Evolutionary conservation across 257 asterid genomes (phyloP).

Genomic region (Voacanga thouarsii): DNA sequence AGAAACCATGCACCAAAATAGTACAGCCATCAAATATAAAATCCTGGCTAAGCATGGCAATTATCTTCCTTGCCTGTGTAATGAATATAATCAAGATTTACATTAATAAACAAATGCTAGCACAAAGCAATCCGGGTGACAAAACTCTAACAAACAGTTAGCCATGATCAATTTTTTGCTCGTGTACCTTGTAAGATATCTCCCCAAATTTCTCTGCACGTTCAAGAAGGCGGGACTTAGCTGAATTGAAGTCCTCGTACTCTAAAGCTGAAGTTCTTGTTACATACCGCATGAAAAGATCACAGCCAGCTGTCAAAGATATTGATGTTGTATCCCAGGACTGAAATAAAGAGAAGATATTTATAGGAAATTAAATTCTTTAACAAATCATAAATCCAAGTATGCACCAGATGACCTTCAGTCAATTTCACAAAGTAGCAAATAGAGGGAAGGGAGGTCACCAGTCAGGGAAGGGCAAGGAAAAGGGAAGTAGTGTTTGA

Average conservation of each 20-base stretch:
- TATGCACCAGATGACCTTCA: neutral
- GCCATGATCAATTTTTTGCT: neutral
- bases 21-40: slow-evolving; percentile 90
- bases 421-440: neutral
- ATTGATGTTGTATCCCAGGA: slow-evolving; percentile 96
- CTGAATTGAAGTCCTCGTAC: slow-evolving; percentile 80
- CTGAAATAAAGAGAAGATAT: slow-evolving; percentile 34
- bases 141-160: neutral
- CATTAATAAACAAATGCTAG: neutral
- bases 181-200: slow-evolving; percentile 70
- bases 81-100: slow-evolving; percentile 8
- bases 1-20: slow-evolving; percentile 93
- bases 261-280: slow-evolving; percentile 91
- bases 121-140: neutral
- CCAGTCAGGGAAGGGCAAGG: neutral
- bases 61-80: slow-evolving; percentile 71
- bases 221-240: slow-evolving; percentile 80
- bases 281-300: slow-evolving; percentile 85
- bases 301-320: slow-evolving; percentile 93
- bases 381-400: neutral
- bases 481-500: neutral
- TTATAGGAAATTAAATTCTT: slow-evolving; percentile 1
- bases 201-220: slow-evolving; percentile 97
- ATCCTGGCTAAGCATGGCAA: slow-evolving; percentile 87
- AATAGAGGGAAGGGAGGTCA: neutral